Base-by-base conservation (phyloP, 2,329 filamentous ascomycete genomes). In the Ceratocystis albifundus region DNA sequence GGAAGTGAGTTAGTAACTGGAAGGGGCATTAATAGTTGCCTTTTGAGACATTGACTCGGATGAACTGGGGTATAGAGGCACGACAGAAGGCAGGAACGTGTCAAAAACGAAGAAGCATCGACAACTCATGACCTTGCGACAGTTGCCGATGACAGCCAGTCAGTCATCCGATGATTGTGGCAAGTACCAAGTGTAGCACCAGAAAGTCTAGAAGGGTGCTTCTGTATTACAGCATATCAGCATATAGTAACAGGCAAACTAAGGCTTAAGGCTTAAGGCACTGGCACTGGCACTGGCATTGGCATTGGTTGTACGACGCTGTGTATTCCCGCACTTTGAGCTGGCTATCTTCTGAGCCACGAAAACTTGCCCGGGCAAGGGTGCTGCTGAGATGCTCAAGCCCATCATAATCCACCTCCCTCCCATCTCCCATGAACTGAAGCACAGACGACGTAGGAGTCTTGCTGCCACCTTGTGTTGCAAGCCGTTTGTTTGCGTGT, bases 11-110 rank as follows among this genome's bases (percentile, higher is more conserved):
- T 17, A 3, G 17, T 17, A 7, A 8, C 17, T 17, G 20, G 45
- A 20, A 20, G 45, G 45, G 45, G 15, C 20, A 50, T 50, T 12
- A 15, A 30, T n/a, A 57, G 53, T 57, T 32, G 53, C 12, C 53
- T 15, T 57, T 57, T 57, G 53, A 57, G 53, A 57, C 53, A 57
- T 17, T 32, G 53, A 57, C 53, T 57, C 53, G 53, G 53, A 57
- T n/a, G 53, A 57, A 57, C 53, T 57, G 53, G 53, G 32, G 32
- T 36, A 36, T 36, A 36, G 8, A 36, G 32, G 53, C 22, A 32
- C 25, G 32, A 57, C 53, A 57, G 48, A 53, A 36, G 53, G 53
- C 53, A 57, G 53, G 53, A 57, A 32, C 53, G 53, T 57, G 53
- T 17, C 53, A 36, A 36, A 36, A 36, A 28, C 7, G 12, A 32